Conservation (phyloP, 495 filamentous ascomycete species). For the Aspergillus carlsbadensis region DNA sequence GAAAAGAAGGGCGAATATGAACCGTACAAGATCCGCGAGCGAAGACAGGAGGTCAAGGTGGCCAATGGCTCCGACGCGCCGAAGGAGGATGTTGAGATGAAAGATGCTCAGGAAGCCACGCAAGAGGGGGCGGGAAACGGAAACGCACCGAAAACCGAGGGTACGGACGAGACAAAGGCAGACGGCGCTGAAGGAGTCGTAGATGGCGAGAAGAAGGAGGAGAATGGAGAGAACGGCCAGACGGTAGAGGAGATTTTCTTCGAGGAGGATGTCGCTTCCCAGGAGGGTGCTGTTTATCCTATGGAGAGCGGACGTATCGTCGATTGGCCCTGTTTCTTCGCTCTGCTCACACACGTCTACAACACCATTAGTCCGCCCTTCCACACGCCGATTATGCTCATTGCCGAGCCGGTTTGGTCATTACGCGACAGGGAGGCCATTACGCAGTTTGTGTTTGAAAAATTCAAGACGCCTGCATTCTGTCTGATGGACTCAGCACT, state of each 20-base stretch:
- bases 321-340: slow-evolving; percentile 88
- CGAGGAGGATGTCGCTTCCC: slow-evolving; percentile 83
- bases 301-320: slow-evolving; percentile 80
- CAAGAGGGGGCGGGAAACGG: slow-evolving; percentile 46
- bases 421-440: slow-evolving; percentile 76
- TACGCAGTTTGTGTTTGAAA: slow-evolving; percentile 92
- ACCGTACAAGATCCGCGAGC: slow-evolving; percentile 75
- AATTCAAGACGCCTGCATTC: slow-evolving; percentile 90
- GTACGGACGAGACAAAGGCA: slow-evolving; percentile 13
- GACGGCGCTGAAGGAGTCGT: slow-evolving; percentile 17
- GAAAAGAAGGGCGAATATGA: slow-evolving; percentile 78
- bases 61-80: slow-evolving; percentile 33
- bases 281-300: slow-evolving; percentile 87
- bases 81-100: slow-evolving; percentile 53
- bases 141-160: slow-evolving; percentile 23
- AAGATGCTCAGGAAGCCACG: slow-evolving; percentile 27
- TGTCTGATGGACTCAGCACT: slow-evolving; percentile 81
- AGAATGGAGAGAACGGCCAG: slow-evolving; percentile 18
- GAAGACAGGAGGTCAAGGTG: slow-evolving; percentile 54
- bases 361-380: slow-evolving; percentile 83
- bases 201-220: slow-evolving; percentile 15
- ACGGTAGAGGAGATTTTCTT: slow-evolving; percentile 56
- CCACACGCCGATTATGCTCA: slow-evolving; percentile 89
- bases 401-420: slow-evolving; percentile 84
- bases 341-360: slow-evolving; percentile 84